Base-by-base conservation (phyloP, 2,329 filamentous ascomycete species). In the Trichoderma atroviride region DNA sequence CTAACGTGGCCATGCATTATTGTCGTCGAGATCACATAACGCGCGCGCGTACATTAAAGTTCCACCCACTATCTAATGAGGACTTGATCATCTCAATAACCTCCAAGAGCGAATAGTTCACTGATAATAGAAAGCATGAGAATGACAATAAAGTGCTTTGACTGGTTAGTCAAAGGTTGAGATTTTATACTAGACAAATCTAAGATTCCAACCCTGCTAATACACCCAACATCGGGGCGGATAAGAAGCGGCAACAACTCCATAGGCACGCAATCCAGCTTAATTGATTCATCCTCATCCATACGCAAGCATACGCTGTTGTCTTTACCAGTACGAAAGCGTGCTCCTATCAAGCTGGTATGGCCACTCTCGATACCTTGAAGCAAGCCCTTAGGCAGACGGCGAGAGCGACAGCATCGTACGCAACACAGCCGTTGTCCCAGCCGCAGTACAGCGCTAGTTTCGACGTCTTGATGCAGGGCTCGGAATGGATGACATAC, bases 381-480 rank as follows among this genome's bases (percentile, higher is more conserved):
- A 69, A 69, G 67, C 27, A 19, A 24, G 29, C 52, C 9, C 67
- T 69, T 37, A 50, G 67, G 29, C 59, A 69, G 47, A 58, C 56
- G 27, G 59, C 60, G 24, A 58, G 33, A 33, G 50, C 29, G 70
- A 75, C 71, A 29, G 53, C 72, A 37, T 73, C 75, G 11, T 75
- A 75, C 31, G n/a, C 71, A 27, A 77, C 70, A 67, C 76, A 79
- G 70, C 75, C 77, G 6, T 73, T 88, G 70, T 81, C 82, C 33
- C 81, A 87, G 19, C 61, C 66, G 56, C 76, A 88, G 67, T 87
- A 88, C 74, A 80, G 76, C 70, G 75, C 75, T 68, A 85, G 84
- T 57, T 86, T 88, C 68, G 76, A 83, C 2, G 76, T 81, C 62
- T 75, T 88, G 1, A 3, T 77, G 27, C 74, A 73, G 27, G 79